phyloP scores from a whole-genome alignment of 768 basidiomycete genomes.

The Pleurotus djamor region DNA sequence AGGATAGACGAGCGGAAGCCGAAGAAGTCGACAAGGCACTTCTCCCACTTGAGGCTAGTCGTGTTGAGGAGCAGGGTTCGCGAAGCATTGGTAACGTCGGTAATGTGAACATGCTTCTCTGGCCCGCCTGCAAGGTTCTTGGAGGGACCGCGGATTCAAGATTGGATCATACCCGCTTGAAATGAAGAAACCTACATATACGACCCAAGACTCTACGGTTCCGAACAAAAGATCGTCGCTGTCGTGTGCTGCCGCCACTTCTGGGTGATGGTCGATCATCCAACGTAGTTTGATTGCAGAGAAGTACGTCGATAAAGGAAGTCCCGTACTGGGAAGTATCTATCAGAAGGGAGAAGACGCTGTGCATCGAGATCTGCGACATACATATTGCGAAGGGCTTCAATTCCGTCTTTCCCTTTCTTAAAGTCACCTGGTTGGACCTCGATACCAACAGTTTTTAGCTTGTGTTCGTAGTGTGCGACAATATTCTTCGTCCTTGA shows the following conservation, averaged over 20 bases:
- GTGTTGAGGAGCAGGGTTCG: conserved; percentile 92
- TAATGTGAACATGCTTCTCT: conserved; percentile 70
- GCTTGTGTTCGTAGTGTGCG: conserved; percentile 71
- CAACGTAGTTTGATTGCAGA: conserved; percentile 95
- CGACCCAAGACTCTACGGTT: conserved; percentile 96
- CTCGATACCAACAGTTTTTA: conserved; percentile 74
- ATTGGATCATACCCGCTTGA: background rate
- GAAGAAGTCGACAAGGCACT: conserved; percentile 84
- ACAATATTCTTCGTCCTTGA: conserved; percentile 88
- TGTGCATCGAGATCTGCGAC: conserved; percentile 20
- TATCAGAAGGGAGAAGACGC: conserved; percentile 2
- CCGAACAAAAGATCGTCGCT: conserved; percentile 85
- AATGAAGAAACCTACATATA: conserved; percentile 60
- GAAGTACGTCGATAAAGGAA: conserved; percentile 97
- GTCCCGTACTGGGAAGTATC: conserved; percentile 63
- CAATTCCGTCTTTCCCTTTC: conserved; percentile 68
- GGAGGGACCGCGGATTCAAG: background rate
- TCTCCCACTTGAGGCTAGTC: conserved; percentile 79
- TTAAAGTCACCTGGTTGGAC: conserved; percentile 61
- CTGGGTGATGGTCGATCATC: conserved; percentile 88
- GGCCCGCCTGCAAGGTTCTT: conserved; percentile 86
- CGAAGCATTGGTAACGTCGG: conserved; percentile 95
- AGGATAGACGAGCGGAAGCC: conserved; percentile 74
- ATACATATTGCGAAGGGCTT: conserved; percentile 67
- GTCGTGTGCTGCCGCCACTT: conserved; percentile 77